Base-by-base conservation (phyloP, 106 monocot species). In the Acorus gramineus region DNA sequence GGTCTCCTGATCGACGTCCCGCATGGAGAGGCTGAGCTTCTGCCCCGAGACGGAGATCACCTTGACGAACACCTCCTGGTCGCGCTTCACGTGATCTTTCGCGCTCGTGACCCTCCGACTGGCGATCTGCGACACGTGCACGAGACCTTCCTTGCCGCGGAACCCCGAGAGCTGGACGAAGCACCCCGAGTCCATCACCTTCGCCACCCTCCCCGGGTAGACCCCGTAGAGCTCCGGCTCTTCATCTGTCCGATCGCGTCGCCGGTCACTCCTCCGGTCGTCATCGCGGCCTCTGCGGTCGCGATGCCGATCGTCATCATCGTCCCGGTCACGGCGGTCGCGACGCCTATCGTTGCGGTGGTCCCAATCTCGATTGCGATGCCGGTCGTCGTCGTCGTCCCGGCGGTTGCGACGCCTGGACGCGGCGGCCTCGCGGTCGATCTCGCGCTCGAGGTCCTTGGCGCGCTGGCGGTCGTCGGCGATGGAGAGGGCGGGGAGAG, bases 161-260 rank as follows among this genome's bases (percentile, higher is more conserved):
- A 84, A 57, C 66, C 84, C 90, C 53, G 7, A 75, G 28, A 95
- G 62, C 73, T 90, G 86, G 9, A 95, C 90, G 53, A 95, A 95
- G 78, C 94, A 95, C 2, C 94, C 90, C 1, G 84, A 71, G 47
- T 95, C 94, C 94, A 86, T 95, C 8, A 95, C 79, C n/a, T 86
- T 72, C 7, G 86, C 79, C 3, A 95, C 84, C 69, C 84, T 81
- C 11, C 90, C 94, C 28, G 74, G 57, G 51, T 95, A 95, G 47
- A 89, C 86, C 56, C 62, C 43, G 57, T 89, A 94, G 28, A 94
- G 72, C 66, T 86, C 93, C 0, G 79, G 86, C 69, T 89, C 93
- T 43, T 10, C 52, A 52, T 50, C 52, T 0, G 73, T 58, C 8
- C 79, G 42, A 9, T 64, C 75, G 0, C 71, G 55, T 42, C 73